phyloP scores from a whole-genome alignment of 129 eudicot species.

The Oenanthe sinensis region DNA sequence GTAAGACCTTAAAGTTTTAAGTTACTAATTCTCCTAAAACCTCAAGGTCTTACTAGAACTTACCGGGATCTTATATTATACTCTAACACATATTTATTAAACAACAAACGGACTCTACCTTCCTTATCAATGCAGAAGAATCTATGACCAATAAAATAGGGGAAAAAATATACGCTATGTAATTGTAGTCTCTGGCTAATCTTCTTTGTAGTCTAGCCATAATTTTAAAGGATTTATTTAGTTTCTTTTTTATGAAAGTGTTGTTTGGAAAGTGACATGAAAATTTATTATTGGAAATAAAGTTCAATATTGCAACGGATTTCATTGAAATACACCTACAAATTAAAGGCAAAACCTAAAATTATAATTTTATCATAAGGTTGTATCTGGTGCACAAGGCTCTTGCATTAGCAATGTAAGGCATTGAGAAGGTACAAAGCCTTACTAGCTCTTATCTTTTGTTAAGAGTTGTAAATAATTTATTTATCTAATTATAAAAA shows the following conservation, averaged over 20 bases:
- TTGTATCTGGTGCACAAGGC: not conserved
- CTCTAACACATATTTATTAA: too few relatives aligned
- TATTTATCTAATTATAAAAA: not conserved
- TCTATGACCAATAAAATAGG: not conserved
- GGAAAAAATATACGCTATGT: not conserved
- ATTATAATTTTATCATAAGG: not conserved
- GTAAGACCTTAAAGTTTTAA: too few relatives aligned
- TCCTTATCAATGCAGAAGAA: not conserved
- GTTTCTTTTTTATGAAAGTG: not conserved
- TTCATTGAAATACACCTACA: not conserved
- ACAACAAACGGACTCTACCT: not conserved
- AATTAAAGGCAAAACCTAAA: too few relatives aligned
- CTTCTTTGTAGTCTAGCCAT: not conserved
- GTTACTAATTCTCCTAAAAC: too few relatives aligned
- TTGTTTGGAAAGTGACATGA: not conserved
- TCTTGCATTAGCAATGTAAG: not conserved
- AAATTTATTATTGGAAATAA: too few relatives aligned
- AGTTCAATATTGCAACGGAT: too few relatives aligned
- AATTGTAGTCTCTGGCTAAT: too few relatives aligned
- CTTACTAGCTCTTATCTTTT: not conserved
- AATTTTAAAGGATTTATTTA: too few relatives aligned
- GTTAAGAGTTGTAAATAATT: too few relatives aligned
- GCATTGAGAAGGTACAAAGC: not conserved
- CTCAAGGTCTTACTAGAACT: too few relatives aligned
- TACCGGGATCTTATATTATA: too few relatives aligned